Percentiles rank a stretch among this genome's conserved stretches.
phyloP scores from a whole-genome alignment of 179 eudicot genomes.

The Patellifolia procumbens region DNA sequence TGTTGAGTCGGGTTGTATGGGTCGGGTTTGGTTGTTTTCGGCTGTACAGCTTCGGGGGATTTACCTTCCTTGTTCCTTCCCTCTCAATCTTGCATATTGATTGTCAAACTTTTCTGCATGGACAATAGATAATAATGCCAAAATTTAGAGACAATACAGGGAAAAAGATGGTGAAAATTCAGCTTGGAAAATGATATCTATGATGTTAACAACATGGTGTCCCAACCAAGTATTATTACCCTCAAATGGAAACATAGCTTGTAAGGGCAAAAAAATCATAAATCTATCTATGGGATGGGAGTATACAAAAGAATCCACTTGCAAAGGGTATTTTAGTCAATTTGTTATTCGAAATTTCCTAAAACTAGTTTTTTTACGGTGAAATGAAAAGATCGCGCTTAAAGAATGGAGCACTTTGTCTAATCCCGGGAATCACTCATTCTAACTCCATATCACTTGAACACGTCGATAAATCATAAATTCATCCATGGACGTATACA shows the following conservation, averaged over 20 bases:
- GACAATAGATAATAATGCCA: slow-evolving; percentile 26
- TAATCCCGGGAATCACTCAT: neutral
- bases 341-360: neutral
- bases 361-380: neutral
- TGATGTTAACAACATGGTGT: slow-evolving; percentile 1
- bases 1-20: slow-evolving; percentile 27
- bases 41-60: slow-evolving; percentile 61
- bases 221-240: neutral
- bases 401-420: neutral
- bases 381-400: too few species aligned
- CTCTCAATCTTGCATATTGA: slow-evolving; percentile 30
- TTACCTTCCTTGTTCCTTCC: slow-evolving; percentile 31
- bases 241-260: neutral
- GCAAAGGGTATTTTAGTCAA: neutral
- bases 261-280: too few species aligned
- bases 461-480: too few species aligned
- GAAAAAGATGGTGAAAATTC: neutral
- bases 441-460: neutral
- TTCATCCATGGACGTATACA: too few species aligned
- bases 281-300: neutral
- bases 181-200: neutral
- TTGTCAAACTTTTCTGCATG: slow-evolving; percentile 62
- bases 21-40: slow-evolving; percentile 34
- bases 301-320: neutral
- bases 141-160: slow-evolving; percentile 2